These are phyloP conservation scores for Boletus tomentosulus DNA, from an alignment of 768 basidiomycete genomes.

Conservation along the genomic window DNA sequence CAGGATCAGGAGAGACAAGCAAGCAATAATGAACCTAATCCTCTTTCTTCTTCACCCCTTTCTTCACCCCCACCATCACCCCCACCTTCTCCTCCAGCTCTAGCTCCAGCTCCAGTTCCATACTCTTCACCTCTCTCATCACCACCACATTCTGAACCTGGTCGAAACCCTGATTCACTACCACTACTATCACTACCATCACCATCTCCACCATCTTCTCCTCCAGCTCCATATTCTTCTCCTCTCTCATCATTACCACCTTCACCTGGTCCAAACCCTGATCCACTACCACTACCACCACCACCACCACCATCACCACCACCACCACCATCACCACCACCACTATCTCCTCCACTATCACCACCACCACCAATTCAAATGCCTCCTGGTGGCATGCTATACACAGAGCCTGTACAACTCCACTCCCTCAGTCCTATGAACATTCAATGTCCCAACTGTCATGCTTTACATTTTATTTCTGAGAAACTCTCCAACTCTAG, in stretches of 20 bases:
- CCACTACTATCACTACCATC: neutral
- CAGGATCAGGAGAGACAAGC: neutral
- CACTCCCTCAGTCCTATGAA: conserved; percentile 7
- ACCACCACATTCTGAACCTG: no score
- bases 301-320: neutral
- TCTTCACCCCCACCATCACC: no score
- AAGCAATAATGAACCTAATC: neutral
- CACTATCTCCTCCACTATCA: no score
- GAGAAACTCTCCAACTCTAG: conserved; percentile 8
- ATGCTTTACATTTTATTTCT: conserved; percentile 14
- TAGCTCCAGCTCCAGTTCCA: no score
- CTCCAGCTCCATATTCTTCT: neutral
- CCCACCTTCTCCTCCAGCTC: no score
- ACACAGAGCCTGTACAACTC: conserved; percentile 5
- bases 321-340: neutral
- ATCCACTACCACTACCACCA: neutral
- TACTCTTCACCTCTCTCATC: no score
- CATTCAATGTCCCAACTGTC: conserved; percentile 11
- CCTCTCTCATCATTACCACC: neutral
- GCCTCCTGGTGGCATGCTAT: conserved; percentile 10
- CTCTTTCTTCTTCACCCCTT: no score
- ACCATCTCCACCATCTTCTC: neutral
- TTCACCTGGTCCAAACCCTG: neutral
- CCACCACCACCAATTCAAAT: neutral
- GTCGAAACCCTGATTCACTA: no score